phyloP scores from a whole-genome alignment of 306 rosid genomes.

The Rubus parviflorus region DNA sequence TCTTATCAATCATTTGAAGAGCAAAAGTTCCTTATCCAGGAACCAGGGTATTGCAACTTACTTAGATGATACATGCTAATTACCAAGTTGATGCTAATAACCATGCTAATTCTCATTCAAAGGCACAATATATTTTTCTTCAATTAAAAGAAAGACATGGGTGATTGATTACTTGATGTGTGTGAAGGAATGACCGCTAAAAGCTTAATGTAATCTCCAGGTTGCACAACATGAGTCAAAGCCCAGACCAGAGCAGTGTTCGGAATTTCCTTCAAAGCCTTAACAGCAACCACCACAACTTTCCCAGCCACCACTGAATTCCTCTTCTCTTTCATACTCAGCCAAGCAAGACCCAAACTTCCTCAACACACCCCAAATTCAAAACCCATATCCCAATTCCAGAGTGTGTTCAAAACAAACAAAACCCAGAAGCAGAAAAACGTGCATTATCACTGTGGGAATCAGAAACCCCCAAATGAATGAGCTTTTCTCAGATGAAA shows the following conservation, averaged over 20 bases:
- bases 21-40: neutral
- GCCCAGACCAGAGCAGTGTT: constrained; percentile 87
- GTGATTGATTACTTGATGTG: constrained; percentile 50
- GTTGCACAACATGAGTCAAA: constrained; percentile 93
- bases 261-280: constrained; percentile 76
- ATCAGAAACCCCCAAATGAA: constrained; percentile 41
- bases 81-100: too few relatives aligned
- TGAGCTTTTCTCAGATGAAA: constrained; percentile 31
- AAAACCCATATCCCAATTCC: constrained; percentile 37
- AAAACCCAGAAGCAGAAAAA: constrained; percentile 34
- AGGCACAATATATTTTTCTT: neutral
- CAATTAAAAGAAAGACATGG: neutral
- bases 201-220: constrained; percentile 87
- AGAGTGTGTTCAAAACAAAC: constrained; percentile 26
- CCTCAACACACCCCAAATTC: constrained; percentile 22
- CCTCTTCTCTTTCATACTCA: constrained; percentile 53
- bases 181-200: constrained; percentile 67
- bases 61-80: too few relatives aligned
- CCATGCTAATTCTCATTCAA: neutral
- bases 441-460: constrained; percentile 36
- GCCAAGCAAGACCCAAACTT: constrained; percentile 16
- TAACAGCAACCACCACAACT: constrained; percentile 88
- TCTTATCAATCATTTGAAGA: neutral
- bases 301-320: constrained; percentile 43
- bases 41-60: neutral